A percentile compares a stretch with the other conserved stretches of the same genome.
phyloP scores from a whole-genome alignment of 1,284 basidiomycete genomes.

The Puccinia coronata region DNA sequence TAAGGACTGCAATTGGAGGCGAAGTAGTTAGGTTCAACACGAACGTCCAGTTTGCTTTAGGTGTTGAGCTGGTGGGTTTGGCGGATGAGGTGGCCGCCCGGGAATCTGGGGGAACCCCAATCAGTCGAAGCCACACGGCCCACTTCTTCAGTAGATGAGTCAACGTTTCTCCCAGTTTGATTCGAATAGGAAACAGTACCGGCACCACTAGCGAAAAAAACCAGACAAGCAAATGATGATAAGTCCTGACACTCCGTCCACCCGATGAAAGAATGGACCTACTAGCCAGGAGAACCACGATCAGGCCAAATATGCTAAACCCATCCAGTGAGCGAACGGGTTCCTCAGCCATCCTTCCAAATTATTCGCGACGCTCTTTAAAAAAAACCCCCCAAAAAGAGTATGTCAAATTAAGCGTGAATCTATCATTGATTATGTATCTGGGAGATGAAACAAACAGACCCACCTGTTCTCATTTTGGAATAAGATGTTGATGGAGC shows the following conservation, averaged over 20 bases:
- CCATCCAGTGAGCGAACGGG: conserved; percentile 38
- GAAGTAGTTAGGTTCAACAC: conserved; percentile 33
- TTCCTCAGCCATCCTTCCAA: not conserved
- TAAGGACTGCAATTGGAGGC: conserved; percentile 74
- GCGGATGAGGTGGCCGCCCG: not conserved
- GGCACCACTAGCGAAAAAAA: conserved; percentile 34
- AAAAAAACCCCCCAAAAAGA: no score
- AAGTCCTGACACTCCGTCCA: not conserved
- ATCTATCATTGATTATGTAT: no score
- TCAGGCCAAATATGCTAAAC: conserved; percentile 44
- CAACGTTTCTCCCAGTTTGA: not conserved
- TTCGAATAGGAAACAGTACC: conserved; percentile 27
- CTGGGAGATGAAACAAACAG: no score
- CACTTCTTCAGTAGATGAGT: conserved; percentile 5
- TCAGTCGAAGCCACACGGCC: conserved; percentile 8
- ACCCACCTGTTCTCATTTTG: no score
- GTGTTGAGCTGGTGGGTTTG: not conserved
- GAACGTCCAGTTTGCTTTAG: conserved; percentile 13
- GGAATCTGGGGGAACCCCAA: not conserved
- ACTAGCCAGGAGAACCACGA: conserved; percentile 37
- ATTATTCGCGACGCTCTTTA: not conserved
- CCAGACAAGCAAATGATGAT: not conserved
- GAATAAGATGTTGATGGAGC: no score
- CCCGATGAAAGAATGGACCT: not conserved
- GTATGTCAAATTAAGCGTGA: no score